Percentiles rank a stretch among this genome's conserved stretches.
phyloP scores from a whole-genome alignment of 2,329 filamentous ascomycete species.

The Fusarium secorum region DNA sequence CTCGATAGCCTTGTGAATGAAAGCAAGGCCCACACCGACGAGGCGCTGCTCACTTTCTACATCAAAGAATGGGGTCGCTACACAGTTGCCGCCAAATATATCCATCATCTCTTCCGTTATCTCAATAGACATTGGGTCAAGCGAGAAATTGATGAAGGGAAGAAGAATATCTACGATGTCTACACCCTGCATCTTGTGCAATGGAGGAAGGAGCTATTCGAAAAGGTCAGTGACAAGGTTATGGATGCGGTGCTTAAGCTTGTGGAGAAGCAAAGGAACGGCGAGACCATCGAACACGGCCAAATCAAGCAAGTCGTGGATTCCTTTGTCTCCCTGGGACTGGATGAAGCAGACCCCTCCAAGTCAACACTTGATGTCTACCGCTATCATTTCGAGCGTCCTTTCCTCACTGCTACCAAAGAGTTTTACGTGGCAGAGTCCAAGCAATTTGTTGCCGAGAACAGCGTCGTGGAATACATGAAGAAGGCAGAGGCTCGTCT shows the following conservation, averaged over 20 bases:
- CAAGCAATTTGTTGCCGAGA: constrained; percentile 92
- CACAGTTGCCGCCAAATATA: constrained; percentile 94
- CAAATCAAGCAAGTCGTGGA: constrained; percentile 98
- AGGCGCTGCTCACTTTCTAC: constrained; percentile 90
- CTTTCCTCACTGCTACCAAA: constrained; percentile 86
- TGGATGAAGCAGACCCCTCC: constrained; percentile 90
- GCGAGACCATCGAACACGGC: constrained; percentile 95
- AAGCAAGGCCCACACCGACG: constrained; percentile 84
- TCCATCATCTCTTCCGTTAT: constrained; percentile 96
- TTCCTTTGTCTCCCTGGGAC: constrained; percentile 91
- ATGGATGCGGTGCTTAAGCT: constrained; percentile 95
- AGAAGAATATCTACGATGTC: constrained; percentile 97
- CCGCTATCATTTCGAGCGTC: constrained; percentile 88
- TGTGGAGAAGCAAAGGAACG: constrained; percentile 95
- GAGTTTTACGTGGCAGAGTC: constrained; percentile 92
- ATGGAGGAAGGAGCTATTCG: constrained; percentile 93
- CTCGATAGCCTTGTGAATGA: constrained; percentile 74
- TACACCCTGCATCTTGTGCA: constrained; percentile 96
- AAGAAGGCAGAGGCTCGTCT: constrained; percentile 95
- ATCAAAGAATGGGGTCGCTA: constrained; percentile 97
- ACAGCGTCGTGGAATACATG: constrained; percentile 99
- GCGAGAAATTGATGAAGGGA: constrained; percentile 97
- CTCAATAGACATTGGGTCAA: constrained; percentile 99
- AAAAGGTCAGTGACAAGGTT: constrained; percentile 81
- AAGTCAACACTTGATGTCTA: constrained; percentile 98